Base-by-base conservation (phyloP, 495 filamentous ascomycete genomes). In the Neurospora hispaniola region DNA sequence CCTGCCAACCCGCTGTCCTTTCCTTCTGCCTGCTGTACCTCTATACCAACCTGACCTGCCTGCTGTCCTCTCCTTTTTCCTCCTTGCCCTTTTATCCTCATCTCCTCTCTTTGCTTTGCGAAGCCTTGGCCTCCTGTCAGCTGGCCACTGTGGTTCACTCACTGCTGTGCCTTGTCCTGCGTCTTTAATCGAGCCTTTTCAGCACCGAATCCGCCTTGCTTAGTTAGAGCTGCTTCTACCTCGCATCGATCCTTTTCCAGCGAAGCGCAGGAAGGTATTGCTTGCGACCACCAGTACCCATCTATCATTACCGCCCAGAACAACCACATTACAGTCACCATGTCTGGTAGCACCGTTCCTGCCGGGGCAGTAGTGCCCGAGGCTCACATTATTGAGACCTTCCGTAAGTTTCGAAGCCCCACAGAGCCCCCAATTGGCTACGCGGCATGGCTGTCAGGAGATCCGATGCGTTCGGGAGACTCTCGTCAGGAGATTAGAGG, bases 301-400 rank as follows among this genome's bases (percentile, higher is more conserved):
- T 31, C 23, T 62, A 62, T 62, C 54, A 62, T 62, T 31, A 62
- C 12, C 54, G 31, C 12, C 54, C 54, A 31, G 23, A 62, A 31
- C 23, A 62, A 31, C 23, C 54, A 62, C 54, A 62, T 6, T 11
- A 62, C 54, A 62, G 54, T 23, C 54, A 62, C 23, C 54, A 62
- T 62, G 54, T 62, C 54, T 62, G 54, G 20, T 31, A 62, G 54
- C 54, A 12, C 10, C 10, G 46, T 23, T 54, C 23, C 46, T 23
- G 23, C 46, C 20, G 83, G 85, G 79, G 84, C 88, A 5, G 93
- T 94, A 83, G 93, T 96, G 73, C 86, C 86, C 69, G 94, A 97
- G 85, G 92, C 94, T 77, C 93, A 96, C 82, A 85, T 92, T 79
- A 92, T 94, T 75, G 90, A 94, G 82, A 97, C 92, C 18, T 96